phyloP scores from a whole-genome alignment of 495 filamentous ascomycete genomes.

The Penicillium steckii region DNA sequence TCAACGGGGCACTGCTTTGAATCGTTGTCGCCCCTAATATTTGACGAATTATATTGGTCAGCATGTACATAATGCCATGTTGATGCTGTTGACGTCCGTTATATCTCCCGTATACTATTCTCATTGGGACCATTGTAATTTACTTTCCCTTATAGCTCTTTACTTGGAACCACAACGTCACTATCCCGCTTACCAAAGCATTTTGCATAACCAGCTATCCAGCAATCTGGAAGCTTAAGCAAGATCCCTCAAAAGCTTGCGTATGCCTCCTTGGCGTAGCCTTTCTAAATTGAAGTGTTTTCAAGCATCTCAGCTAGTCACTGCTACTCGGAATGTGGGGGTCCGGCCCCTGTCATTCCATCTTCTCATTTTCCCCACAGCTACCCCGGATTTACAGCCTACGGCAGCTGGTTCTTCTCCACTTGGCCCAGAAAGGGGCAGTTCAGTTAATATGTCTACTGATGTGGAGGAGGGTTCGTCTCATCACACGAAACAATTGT shows the following conservation, averaged over 20 bases:
- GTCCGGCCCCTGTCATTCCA: background rate
- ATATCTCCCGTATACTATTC: background rate
- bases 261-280: background rate
- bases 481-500: background rate
- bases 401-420: background rate
- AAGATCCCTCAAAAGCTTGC: background rate
- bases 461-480: background rate
- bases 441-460: background rate
- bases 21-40: too few species aligned
- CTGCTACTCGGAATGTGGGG: constrained; percentile 16
- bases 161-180: too few species aligned
- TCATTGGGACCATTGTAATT: too few species aligned
- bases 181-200: too few species aligned
- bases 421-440: background rate
- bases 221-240: background rate
- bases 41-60: too few species aligned
- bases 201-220: too few species aligned
- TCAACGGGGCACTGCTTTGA: too few species aligned
- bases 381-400: constrained; percentile 2
- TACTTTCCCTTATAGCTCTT: too few species aligned
- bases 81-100: background rate
- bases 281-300: too few species aligned
- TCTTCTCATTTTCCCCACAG: background rate
- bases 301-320: too few species aligned
- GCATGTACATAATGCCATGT: too few species aligned